Conservation (phyloP, 257 asterid species). For the Solanum piurae region DNA sequence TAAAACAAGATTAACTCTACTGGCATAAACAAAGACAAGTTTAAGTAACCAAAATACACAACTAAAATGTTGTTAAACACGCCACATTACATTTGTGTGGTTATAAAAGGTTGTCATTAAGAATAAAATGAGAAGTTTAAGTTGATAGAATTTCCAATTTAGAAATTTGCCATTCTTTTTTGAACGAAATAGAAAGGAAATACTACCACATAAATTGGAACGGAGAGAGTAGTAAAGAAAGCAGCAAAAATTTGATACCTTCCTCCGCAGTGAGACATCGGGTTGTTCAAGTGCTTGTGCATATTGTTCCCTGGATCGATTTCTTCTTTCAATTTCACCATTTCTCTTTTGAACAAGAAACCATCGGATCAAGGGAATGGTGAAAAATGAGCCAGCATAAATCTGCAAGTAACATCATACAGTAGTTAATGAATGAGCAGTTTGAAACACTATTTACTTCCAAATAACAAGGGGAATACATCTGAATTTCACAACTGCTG, state of each 20-base stretch:
- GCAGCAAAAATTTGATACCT: slow-evolving; percentile 35
- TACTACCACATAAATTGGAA: neutral
- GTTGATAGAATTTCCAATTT: neutral
- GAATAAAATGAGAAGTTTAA: neutral
- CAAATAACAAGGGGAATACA: neutral
- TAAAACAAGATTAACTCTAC: neutral
- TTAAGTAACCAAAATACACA: neutral
- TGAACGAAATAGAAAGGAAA: neutral
- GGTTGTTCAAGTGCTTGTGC: slow-evolving; percentile 74
- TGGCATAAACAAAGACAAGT: neutral
- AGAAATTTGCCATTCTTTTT: neutral
- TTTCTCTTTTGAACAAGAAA: slow-evolving; percentile 52
- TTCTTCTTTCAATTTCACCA: slow-evolving; percentile 54
- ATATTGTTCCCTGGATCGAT: slow-evolving; percentile 52
- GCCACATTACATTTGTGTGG: neutral
- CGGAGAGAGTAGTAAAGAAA: neutral
- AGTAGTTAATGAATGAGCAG: neutral
- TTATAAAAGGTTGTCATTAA: neutral
- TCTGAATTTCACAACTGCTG: neutral
- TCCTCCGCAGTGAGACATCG: slow-evolving; percentile 56
- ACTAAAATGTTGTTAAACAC: neutral
- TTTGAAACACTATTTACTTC: neutral
- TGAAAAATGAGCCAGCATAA: slow-evolving; percentile 94
- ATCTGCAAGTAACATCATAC: slow-evolving; percentile 41
- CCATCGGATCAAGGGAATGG: slow-evolving; percentile 83